Evolutionary conservation across 805 yeast species (phyloP).

Genomic region (Sugiyamaella qingdaonensis): DNA sequence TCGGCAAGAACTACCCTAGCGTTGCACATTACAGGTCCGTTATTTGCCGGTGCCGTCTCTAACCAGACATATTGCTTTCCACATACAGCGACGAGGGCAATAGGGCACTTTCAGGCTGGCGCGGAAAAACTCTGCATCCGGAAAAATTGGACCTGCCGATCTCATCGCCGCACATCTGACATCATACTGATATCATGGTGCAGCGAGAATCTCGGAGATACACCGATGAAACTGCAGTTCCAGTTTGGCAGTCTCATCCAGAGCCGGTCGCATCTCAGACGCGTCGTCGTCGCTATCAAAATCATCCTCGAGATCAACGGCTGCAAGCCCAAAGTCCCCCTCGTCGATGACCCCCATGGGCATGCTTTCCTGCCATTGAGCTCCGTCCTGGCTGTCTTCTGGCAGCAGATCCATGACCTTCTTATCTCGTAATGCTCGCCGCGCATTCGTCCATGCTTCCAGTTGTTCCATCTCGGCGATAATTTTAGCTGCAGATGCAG

Average conservation of each 20-base stretch:
- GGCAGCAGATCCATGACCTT: slow-evolving; percentile 19
- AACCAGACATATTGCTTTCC: no score
- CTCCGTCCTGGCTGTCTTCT: slow-evolving; percentile 30
- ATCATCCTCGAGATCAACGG: slow-evolving; percentile 43
- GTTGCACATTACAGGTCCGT: no score
- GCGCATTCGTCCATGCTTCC: slow-evolving; percentile 35
- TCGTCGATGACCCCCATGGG: slow-evolving; percentile 37
- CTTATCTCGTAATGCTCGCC: slow-evolving; percentile 33
- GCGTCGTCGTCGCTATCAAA: slow-evolving; percentile 31
- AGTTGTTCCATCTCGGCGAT: slow-evolving; percentile 39
- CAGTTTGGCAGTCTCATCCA: slow-evolving; percentile 29
- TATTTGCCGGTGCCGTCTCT: no score
- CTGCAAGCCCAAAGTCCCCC: slow-evolving; percentile 47
- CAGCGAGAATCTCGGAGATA: slow-evolving; percentile 11
- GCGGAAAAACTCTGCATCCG: slow-evolving; percentile 5
- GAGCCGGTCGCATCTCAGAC: slow-evolving; percentile 24
- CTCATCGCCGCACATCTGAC: slow-evolving; percentile 6
- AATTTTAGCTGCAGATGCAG: slow-evolving; percentile 23
- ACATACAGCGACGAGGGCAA: no score
- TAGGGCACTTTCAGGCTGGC: no score
- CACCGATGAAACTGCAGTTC: slow-evolving; percentile 22
- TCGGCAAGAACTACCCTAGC: no score
- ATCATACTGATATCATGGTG: slow-evolving; percentile 7
- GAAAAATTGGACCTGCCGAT: background rate
- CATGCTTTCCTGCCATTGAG: slow-evolving; percentile 43